Base-by-base conservation (phyloP, 257 asterid genomes). In the Solanum peruvianum region DNA sequence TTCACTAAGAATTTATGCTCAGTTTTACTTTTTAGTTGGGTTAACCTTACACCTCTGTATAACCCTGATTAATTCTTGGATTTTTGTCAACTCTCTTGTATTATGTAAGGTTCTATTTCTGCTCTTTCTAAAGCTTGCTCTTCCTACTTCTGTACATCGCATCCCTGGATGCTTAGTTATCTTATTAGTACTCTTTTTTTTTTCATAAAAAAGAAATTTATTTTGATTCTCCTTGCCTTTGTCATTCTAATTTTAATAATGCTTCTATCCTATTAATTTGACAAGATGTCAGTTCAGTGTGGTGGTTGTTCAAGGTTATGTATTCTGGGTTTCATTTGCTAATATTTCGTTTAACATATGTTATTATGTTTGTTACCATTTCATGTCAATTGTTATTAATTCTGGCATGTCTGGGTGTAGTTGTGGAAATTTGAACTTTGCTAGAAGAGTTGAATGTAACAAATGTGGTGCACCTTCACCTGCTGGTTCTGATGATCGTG, bases 361-460 rank as follows among this genome's bases (percentile, higher is more conserved):
- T 81, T 81, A 11, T 3, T 45, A 66, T 77, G 66, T 16, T 78
- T 78, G 84, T 78, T 78, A 29, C 33, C 15, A 37, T 87, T 77
- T 58, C 89, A 58, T 88, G 88, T 73, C 91, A 64, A 87, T 60
- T 88, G 91, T 90, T 86, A 89, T 91, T 92, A 89, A 90, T 89
- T 45, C 88, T 90, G 91, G 31, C 86, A 83, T 89, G 86, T 92
- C 86, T 93, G 91, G 87, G 85, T 96, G 96, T 92, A 97, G 99
- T 89, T 97, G 99, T 89, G 99, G 99, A 89, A 97, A 97, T 92
- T 56, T 93, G 98, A 97, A 97, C 95, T 97, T 96, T 92, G 99
- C 99, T 86, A 95, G 98, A 91, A 93, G 99, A 93, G 94, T 93
- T 69, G 98, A 97, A 87, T 97, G 99, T 91, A 94, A 97, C 96